Evolutionary conservation across 345 rosid genomes (phyloP), one percentile per base, ranked within the genome.

Genomic region (Pistacia integerrima): DNA sequence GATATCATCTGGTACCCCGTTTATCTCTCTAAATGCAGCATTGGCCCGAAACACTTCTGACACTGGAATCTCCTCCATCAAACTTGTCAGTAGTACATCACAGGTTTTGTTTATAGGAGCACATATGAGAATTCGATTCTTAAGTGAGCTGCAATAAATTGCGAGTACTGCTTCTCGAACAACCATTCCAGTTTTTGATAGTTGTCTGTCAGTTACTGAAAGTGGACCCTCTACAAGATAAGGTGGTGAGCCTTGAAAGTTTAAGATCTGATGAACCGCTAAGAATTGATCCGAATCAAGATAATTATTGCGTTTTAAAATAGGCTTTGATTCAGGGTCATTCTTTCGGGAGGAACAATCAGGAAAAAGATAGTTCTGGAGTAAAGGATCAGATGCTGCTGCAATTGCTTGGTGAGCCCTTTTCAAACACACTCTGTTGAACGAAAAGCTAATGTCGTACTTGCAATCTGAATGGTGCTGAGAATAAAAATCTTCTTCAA

Each of bases 391-490:
- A 0, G 85, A 63, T 8, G 73, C 81, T 11, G 84, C 84, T 77
- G 81, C 73, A n/a, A 83, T 61, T 17, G 88, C 90, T 67, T 84
- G 82, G 69, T 81, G 85, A 65, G 82, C 83, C 69, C 89, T 73
- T 67, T 83, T 83, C 20, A 82, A 67, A 76, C 84, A 79, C 18
- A 79, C 85, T 79, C 87, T 79, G 75, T 82, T 86, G 75, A 82
- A 83, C 16, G 88, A 85, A 80, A 83, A 83, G 75, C 82, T 77
- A 59, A 85, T 73, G 49, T 85, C 78, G 46, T 87, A 84, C 67
- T 54, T 82, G 61, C 20, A 4, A 22, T 70, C 72, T n/a, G 83
- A 13, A 44, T 0, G 38, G 66, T 84, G 83, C 75, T 81, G 86
- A 49, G 54, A 65, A 59, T 71, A 67, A 77, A 87, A 84, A 12